A percentile compares a stretch with the other conserved stretches of the same genome.
These are phyloP conservation scores for Bisporella sp. DNA, from an alignment of 2,329 filamentous ascomycete species.

Conservation along the genomic window DNA sequence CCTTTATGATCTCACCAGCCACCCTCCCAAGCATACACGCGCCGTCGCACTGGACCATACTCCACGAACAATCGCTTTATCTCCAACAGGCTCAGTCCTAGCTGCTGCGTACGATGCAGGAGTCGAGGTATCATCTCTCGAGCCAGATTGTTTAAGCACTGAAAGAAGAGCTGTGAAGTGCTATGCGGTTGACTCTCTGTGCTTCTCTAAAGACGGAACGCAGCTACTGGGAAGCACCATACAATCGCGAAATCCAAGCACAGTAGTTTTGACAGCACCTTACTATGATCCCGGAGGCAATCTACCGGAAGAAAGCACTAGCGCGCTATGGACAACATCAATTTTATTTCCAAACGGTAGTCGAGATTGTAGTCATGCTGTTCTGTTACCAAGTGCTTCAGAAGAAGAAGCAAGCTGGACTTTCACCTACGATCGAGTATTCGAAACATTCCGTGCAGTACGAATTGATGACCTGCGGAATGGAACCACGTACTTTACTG, in stretches of 20 bases:
- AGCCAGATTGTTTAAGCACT: constrained; percentile 52
- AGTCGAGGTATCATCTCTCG: constrained; percentile 79
- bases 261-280: constrained; percentile 71
- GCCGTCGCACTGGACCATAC: constrained; percentile 72
- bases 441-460: constrained; percentile 72
- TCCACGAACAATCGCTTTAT: constrained; percentile 71
- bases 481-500: constrained; percentile 73
- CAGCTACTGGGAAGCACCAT: constrained; percentile 72
- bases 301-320: constrained; percentile 59
- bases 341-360: constrained; percentile 80
- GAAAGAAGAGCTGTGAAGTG: constrained; percentile 74
- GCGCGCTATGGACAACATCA: constrained; percentile 77
- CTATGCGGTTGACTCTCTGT: constrained; percentile 64
- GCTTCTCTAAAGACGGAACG: constrained; percentile 71
- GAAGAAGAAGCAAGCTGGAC: constrained; percentile 66
- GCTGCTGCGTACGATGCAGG: constrained; percentile 81
- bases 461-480: constrained; percentile 68
- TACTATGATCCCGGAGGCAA: constrained; percentile 69
- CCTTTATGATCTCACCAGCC: constrained; percentile 64
- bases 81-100: constrained; percentile 73
- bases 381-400: constrained; percentile 42
- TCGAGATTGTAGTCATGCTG: constrained; percentile 70
- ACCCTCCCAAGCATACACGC: constrained; percentile 63
- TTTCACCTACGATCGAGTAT: constrained; percentile 69
- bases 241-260: constrained; percentile 56